Evolutionary conservation across 768 basidiomycete species (phyloP).

Genomic region (Lactarius trivialis): DNA sequence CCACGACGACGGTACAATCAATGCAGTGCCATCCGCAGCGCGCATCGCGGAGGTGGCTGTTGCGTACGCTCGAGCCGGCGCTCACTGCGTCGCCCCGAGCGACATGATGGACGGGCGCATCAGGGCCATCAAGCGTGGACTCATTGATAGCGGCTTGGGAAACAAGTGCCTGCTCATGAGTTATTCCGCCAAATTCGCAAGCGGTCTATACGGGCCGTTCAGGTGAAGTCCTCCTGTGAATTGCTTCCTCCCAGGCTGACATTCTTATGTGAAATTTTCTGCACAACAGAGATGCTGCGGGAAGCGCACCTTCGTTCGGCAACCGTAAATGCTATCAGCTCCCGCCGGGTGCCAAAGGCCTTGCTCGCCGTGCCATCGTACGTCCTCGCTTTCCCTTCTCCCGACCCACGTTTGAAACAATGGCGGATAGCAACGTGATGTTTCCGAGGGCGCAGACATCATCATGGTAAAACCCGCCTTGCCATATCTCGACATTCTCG

Average conservation of each 20-base stretch:
- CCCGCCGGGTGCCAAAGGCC: slow-evolving; percentile 79
- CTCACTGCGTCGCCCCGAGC: slow-evolving; percentile 95
- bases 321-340: slow-evolving; percentile 98
- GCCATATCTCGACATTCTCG: slow-evolving; percentile 94
- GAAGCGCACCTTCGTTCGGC: slow-evolving; percentile 90
- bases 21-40: slow-evolving; percentile 69
- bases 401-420: neutral
- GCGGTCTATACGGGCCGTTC: slow-evolving; percentile 93
- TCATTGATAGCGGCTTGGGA: slow-evolving; percentile 78
- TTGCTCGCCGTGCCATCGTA: slow-evolving; percentile 90
- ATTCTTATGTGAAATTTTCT: neutral
- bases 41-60: slow-evolving; percentile 91
- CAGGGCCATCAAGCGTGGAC: slow-evolving; percentile 74
- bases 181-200: slow-evolving; percentile 97
- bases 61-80: slow-evolving; percentile 90
- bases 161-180: slow-evolving; percentile 93
- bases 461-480: slow-evolving; percentile 98
- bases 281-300: slow-evolving; percentile 80
- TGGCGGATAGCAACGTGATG: slow-evolving; percentile 68
- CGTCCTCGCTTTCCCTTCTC: slow-evolving; percentile 28
- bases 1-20: slow-evolving; percentile 66
- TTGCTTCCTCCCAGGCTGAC: neutral
- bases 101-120: slow-evolving; percentile 99
- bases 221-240: slow-evolving; percentile 49
- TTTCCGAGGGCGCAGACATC: slow-evolving; percentile 89